These are phyloP conservation scores for Arthrobotrys megalospora DNA, from an alignment of 2,329 filamentous ascomycete genomes.

Conservation along the genomic window DNA sequence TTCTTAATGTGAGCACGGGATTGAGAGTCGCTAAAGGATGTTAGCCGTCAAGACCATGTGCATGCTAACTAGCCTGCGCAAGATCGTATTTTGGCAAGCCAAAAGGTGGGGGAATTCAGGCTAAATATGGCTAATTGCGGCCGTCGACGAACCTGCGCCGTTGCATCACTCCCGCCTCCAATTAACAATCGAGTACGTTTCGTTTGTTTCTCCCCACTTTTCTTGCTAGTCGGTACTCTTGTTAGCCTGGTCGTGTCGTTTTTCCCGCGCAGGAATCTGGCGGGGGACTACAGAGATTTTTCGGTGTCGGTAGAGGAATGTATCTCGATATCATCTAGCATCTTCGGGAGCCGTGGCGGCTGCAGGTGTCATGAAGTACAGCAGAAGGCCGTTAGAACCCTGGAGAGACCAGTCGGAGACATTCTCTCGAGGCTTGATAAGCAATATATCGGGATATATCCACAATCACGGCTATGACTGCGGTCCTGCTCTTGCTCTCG, in stretches of 20 bases:
- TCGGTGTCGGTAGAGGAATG: constrained; percentile 9
- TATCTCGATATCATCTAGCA: constrained; percentile 26
- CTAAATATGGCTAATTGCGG: constrained; percentile 60
- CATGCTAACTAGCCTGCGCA: constrained; percentile 20
- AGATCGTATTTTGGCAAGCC: constrained; percentile 56
- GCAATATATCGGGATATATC: constrained; percentile 61
- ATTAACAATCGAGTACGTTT: constrained; percentile 49
- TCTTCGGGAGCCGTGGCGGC: constrained; percentile 39
- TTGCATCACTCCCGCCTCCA: constrained; percentile 60
- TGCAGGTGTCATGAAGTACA: constrained; percentile 29
- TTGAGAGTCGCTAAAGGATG: constrained; percentile 49
- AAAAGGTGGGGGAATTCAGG: constrained; percentile 61
- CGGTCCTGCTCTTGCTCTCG: background rate
- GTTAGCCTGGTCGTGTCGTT: background rate
- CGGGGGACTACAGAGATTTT: constrained; percentile 26
- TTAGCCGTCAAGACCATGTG: constrained; percentile 49
- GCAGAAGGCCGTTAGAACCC: constrained; percentile 16
- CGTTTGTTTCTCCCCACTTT: constrained; percentile 39
- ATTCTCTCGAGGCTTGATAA: constrained; percentile 31
- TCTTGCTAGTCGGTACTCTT: constrained; percentile 4
- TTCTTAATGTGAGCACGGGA: constrained; percentile 31
- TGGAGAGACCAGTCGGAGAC: constrained; percentile 45
- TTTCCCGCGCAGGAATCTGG: constrained; percentile 29
- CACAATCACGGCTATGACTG: constrained; percentile 34
- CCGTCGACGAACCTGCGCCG: constrained; percentile 43